Percentiles rank a stretch among this genome's conserved stretches.
Conservation (phyloP, 371 early-diverging fungal genomes). For the Rhizopus arrhizus region DNA sequence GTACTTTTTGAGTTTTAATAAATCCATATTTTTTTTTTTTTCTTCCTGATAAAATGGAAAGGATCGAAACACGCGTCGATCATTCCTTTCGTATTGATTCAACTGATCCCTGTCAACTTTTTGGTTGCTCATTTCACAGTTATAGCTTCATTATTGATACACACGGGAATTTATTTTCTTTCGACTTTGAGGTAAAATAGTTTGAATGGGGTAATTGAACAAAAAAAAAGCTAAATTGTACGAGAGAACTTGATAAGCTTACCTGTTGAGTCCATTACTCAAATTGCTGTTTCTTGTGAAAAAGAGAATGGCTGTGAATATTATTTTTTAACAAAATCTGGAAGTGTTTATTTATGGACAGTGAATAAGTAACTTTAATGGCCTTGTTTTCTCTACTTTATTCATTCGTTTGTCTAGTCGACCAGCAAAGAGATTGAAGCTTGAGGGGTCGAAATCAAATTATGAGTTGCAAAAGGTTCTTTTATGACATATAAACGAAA, state of each 20-base stretch:
- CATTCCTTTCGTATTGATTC: not conserved
- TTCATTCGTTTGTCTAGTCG: not conserved
- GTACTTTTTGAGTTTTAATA: too few species aligned
- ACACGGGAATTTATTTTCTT: not conserved
- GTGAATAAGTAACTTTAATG: not conserved
- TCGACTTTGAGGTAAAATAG: conserved; percentile 1
- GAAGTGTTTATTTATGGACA: not conserved
- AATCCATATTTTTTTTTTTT: not conserved
- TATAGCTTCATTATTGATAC: conserved; percentile 1
- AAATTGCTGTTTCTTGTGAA: not conserved
- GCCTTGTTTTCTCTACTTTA: not conserved
- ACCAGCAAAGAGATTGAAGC: not conserved
- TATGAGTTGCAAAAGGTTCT: not conserved
- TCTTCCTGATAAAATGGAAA: not conserved
- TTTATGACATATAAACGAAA: not conserved
- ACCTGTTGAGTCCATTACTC: not conserved
- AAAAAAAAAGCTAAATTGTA: not conserved
- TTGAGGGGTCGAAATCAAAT: not conserved
- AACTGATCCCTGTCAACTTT: conserved; percentile 1
- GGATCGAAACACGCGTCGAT: conserved; percentile 1
- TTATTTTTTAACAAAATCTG: conserved; percentile 1
- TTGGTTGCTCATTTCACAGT: conserved; percentile 11
- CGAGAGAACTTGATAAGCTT: not conserved
- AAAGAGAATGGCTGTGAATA: not conserved
- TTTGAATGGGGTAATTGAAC: not conserved